These are phyloP conservation scores for Populus pruinosa DNA, from an alignment of 345 rosid genomes.

Conservation along the genomic window DNA sequence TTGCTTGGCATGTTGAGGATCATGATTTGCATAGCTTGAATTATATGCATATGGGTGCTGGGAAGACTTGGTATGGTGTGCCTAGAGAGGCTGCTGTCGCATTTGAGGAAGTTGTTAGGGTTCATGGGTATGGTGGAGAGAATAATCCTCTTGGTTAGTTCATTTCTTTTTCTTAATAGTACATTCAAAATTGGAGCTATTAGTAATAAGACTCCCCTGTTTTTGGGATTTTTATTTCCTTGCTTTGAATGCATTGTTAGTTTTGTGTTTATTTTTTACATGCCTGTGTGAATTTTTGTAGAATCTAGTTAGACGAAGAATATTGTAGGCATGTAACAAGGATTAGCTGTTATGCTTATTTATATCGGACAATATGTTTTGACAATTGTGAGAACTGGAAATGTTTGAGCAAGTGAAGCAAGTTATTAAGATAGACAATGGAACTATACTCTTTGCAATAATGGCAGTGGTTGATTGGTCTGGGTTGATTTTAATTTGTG, in stretches of 20 bases:
- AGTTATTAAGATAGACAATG: neutral
- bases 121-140: constrained; percentile 94
- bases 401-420: neutral
- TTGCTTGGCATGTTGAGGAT: constrained; percentile 99
- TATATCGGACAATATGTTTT: neutral
- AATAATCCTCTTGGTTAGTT: constrained; percentile 89
- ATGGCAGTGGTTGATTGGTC: neutral
- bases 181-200: neutral
- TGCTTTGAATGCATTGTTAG: neutral
- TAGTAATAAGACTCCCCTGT: constrained; percentile 25
- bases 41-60: constrained; percentile 94
- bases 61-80: constrained; percentile 98
- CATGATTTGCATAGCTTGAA: constrained; percentile 97
- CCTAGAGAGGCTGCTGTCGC: constrained; percentile 90
- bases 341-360: neutral
- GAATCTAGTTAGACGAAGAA: neutral
- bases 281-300: neutral
- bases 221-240: constrained; percentile 5
- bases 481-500: neutral
- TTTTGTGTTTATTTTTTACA: neutral
- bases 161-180: neutral
- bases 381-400: neutral
- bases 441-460: neutral
- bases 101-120: constrained; percentile 92
- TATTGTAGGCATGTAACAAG: neutral